These are phyloP conservation scores for Solanum clarkiae DNA, from an alignment of 257 asterid species.

Conservation along the genomic window DNA sequence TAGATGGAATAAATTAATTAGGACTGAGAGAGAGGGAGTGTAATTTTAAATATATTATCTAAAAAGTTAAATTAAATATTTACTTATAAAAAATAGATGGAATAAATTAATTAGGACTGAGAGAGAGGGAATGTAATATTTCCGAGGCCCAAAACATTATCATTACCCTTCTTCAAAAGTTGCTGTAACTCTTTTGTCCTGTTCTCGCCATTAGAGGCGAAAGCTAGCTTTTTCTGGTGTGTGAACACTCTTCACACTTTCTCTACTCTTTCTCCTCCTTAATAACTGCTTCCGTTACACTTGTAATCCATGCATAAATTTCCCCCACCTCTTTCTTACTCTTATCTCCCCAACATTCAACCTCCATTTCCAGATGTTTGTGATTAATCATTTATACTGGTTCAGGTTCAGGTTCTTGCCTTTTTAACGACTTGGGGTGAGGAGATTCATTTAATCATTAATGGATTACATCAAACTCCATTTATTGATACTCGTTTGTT, in stretches of 20 bases:
- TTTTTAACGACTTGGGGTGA: neutral
- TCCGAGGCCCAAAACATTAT: neutral
- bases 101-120: too few species aligned
- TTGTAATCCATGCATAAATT: neutral
- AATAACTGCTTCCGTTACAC: neutral
- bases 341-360: neutral
- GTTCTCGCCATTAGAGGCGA: neutral
- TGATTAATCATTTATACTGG: neutral
- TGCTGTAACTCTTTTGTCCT: neutral
- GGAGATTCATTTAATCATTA: neutral
- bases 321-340: neutral
- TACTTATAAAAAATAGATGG: too few species aligned
- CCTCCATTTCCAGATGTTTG: neutral
- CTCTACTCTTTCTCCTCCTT: neutral
- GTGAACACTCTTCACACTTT: neutral
- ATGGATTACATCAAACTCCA: conserved; percentile 8
- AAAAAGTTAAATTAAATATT: too few species aligned
- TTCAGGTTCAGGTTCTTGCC: neutral
- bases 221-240: neutral
- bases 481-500: neutral
- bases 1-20: too few species aligned
- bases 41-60: too few species aligned
- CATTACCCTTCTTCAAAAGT: neutral
- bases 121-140: neutral
- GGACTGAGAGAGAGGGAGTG: too few species aligned